Evolutionary conservation across 2,329 filamentous ascomycete species (phyloP), one percentile per base, ranked within the genome.

Genomic region (Fusarium concolor): DNA sequence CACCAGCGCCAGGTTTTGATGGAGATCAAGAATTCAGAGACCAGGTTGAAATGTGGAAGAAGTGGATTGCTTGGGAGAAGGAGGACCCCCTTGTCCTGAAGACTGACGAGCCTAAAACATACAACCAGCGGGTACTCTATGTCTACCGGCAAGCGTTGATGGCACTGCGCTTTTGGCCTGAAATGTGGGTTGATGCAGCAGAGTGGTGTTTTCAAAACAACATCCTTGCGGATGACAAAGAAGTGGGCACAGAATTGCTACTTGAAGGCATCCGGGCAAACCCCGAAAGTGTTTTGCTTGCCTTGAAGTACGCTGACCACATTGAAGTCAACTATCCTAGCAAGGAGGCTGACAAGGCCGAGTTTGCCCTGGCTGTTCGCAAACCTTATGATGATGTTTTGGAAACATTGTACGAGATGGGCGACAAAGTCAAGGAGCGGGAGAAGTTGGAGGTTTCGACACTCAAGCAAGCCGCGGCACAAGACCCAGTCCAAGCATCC

Each of bases 31-130:
- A 97, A 67, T 99, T 92, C 76, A 83, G 88, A 68, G 87, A 91
- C 47, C 96, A 99, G 78, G 90, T 97, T 44, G 88, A 92, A 46
- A 84, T 96, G 28, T 99, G 96, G 96, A 94, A 93, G 77, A 90
- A 87, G 69, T 99, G 96, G 96, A 91, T 99, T 69, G 84, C 90
- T 6, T 99, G 94, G 94, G 96, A 99, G 79, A 97, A 95, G 79
- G 90, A 92, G 18, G 96, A 99, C 75, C 94, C 93, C 2, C 83
- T 99, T 5, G 92, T 97, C 24, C 83, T 98, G 53, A 92, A 92
- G 75, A 85, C 90, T 4, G 94, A 98, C 54, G 94, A 98, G 71
- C 83, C 87, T 5, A 86, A 89, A 52, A 85, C 87, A 9, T 96
- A 91, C 79, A 91, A 91, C 70, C 87, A 91, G 69, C 90, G 96